Percentiles rank a stretch among this genome's conserved stretches.
phyloP scores from a whole-genome alignment of 2,329 filamentous ascomycete species.

The Sporothrix mexicana region DNA sequence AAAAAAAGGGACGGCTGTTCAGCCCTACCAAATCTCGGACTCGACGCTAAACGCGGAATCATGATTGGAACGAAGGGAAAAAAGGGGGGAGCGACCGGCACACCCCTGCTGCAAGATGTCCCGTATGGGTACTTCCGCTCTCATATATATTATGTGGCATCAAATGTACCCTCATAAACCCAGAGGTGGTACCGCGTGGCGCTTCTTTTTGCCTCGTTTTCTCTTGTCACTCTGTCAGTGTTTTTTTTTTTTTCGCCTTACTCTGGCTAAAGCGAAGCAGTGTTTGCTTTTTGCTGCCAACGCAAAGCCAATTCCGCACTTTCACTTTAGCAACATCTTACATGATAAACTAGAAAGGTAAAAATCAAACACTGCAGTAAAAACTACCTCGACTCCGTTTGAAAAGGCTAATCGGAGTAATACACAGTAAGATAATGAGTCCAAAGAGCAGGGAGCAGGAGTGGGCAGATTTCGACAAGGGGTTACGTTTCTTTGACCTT shows the following conservation, averaged over 20 bases:
- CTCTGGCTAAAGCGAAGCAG: conserved; percentile 6
- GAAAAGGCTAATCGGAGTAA: neutral
- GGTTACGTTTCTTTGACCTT: neutral
- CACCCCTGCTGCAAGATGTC: conserved; percentile 7
- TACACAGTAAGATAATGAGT: neutral
- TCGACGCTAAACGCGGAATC: conserved; percentile 29
- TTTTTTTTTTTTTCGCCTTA: neutral
- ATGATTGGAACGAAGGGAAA: conserved; percentile 29
- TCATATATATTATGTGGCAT: neutral
- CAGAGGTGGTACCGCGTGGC: conserved; percentile 1
- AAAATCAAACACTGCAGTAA: neutral
- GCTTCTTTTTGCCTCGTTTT: neutral
- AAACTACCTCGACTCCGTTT: neutral
- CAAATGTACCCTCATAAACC: neutral
- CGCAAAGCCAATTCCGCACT: neutral
- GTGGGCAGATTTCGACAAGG: neutral
- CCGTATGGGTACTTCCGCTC: neutral
- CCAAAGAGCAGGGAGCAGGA: neutral
- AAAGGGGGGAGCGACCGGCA: neutral
- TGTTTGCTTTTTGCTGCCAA: neutral
- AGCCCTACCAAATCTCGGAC: conserved; percentile 31
- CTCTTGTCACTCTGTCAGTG: too few species aligned
- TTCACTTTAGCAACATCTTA: neutral
- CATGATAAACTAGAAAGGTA: neutral
- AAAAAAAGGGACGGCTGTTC: conserved; percentile 1